These are phyloP conservation scores for Zea luxurians DNA, from an alignment of 176 grass and related monocot species.

Conservation along the genomic window DNA sequence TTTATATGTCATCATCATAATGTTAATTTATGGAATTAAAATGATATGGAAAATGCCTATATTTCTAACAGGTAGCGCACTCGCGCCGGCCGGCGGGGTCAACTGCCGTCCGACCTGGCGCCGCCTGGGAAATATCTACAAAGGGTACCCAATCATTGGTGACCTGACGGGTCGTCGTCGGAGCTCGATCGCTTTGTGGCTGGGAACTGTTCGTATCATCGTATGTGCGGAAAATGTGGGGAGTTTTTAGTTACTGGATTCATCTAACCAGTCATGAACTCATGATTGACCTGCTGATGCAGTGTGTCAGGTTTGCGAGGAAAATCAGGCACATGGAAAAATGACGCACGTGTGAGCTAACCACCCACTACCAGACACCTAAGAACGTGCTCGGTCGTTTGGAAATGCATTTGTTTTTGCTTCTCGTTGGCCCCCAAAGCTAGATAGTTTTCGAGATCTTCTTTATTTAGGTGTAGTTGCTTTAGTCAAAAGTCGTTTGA, in stretches of 20 bases:
- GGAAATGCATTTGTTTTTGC: neutral
- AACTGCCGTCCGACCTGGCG: constrained; percentile 40
- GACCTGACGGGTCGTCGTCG: neutral
- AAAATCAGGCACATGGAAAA: constrained; percentile 14
- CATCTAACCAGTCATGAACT: neutral
- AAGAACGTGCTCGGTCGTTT: constrained; percentile 14
- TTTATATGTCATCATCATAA: too few species aligned
- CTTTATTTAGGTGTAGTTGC: neutral
- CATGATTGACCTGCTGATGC: neutral
- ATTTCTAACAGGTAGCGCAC: neutral
- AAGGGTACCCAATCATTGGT: neutral
- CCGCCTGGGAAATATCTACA: constrained; percentile 20
- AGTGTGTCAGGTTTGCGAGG: neutral
- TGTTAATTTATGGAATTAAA: too few species aligned
- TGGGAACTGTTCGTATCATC: neutral
- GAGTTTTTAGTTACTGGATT: neutral
- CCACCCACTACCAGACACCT: constrained; percentile 9
- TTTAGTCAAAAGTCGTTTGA: neutral
- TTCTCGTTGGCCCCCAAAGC: neutral
- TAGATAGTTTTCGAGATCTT: neutral
- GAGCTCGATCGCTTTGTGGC: neutral
- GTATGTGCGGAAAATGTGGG: constrained; percentile 29
- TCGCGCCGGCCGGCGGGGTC: neutral
- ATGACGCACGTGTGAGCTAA: constrained; percentile 1
- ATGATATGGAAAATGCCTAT: too few species aligned